phyloP scores from a whole-genome alignment of 805 yeast species.

The Yarrowia phangngaensis region DNA sequence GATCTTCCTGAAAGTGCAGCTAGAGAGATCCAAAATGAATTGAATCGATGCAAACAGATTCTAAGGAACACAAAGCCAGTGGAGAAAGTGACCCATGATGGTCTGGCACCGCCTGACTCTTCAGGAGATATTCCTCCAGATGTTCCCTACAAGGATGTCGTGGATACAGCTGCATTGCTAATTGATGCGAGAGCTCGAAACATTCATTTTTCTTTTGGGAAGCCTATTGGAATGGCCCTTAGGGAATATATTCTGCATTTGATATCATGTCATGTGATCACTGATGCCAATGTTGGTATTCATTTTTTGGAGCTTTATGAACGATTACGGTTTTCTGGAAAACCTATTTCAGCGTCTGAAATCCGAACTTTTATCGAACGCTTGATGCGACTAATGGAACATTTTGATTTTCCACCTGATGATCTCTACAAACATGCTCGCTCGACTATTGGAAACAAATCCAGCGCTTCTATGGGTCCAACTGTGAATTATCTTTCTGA shows the following conservation, averaged over 20 bases:
- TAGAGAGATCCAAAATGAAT: constrained; percentile 42
- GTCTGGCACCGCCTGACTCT: constrained; percentile 23
- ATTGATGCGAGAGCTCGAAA: constrained; percentile 38
- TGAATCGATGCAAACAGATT: constrained; percentile 45
- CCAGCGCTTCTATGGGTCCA: constrained; percentile 14
- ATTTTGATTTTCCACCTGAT: constrained; percentile 19
- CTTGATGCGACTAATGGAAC: constrained; percentile 19
- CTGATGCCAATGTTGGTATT: constrained; percentile 30
- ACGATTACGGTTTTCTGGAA: constrained; percentile 60
- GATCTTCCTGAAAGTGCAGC: constrained; percentile 54
- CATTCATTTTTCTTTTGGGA: constrained; percentile 42
- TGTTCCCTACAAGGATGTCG: constrained; percentile 35
- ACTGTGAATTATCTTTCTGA: constrained; percentile 15
- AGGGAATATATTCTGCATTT: constrained; percentile 52
- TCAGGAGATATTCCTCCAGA: constrained; percentile 30
- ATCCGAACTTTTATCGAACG: constrained; percentile 56
- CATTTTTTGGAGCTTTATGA: constrained; percentile 59
- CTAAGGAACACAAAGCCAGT: constrained; percentile 44
- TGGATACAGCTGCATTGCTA: constrained; percentile 34
- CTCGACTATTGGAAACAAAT: constrained; percentile 8
- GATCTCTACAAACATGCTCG: constrained; percentile 17
- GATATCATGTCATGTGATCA: constrained; percentile 33
- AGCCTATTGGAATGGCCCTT: constrained; percentile 37
- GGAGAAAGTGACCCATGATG: constrained; percentile 37
- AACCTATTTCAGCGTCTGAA: constrained; percentile 54